Percentiles rank a stretch among this genome's conserved stretches.
Conservation (phyloP, 352 stramenopile species). For the Saprolegnia parasitica region DNA sequence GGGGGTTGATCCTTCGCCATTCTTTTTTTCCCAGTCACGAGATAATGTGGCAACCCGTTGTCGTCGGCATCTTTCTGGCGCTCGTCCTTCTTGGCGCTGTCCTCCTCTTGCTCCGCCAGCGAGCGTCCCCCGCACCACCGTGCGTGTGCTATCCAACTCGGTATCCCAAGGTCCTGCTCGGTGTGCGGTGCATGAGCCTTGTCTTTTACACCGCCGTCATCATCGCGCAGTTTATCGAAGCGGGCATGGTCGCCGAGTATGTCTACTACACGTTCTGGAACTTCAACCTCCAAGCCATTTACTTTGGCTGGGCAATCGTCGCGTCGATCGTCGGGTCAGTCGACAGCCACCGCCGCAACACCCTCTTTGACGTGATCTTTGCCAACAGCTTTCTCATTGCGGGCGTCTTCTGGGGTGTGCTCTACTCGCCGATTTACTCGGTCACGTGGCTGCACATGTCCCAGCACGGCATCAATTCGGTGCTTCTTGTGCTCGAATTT, state of each 20-base stretch:
- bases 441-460: neutral
- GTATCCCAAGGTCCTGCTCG: too few relatives aligned
- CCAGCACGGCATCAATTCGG: neutral
- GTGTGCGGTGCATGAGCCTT: neutral
- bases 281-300: conserved; percentile 3
- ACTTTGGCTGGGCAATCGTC: conserved; percentile 4
- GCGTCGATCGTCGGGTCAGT: neutral
- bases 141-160: too few relatives aligned
- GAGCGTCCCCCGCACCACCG: too few relatives aligned
- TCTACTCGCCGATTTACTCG: neutral
- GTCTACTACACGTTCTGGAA: conserved; percentile 7
- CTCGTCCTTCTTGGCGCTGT: too few relatives aligned
- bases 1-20: too few relatives aligned
- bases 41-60: too few relatives aligned
- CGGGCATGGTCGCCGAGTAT: neutral
- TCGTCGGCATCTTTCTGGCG: too few relatives aligned
- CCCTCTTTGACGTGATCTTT: neutral
- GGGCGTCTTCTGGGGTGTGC: neutral
- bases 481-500: neutral
- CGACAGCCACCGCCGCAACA: neutral
- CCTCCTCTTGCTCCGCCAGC: too few relatives aligned
- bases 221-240: conserved; percentile 4
- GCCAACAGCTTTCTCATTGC: neutral
- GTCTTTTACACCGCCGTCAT: neutral
- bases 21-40: too few relatives aligned